Base-by-base conservation (phyloP, 1,139 yeast species). In the Yamadazyma triangularis region DNA sequence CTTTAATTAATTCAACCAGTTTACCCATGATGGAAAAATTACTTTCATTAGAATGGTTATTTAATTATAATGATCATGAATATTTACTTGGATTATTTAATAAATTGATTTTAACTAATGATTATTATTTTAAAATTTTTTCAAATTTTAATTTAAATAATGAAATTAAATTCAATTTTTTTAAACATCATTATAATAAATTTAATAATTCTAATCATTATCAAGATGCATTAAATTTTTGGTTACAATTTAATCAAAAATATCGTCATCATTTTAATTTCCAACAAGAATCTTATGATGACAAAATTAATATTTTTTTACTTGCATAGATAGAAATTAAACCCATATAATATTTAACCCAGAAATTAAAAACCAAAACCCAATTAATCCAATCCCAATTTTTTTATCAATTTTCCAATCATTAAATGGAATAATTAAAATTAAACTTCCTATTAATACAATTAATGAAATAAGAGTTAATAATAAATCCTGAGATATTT, bases 1-100 rank as follows among this genome's bases (percentile, higher is more conserved):
- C 68, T 34, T 31, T 67, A 12, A 25, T 60, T 6, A 34, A 58
- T 25, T 40, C 51, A 10, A 56, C 63, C 10, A 47, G 58, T 13
- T 60, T 68, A 2, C 31, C 60, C 3, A 56, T 59, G n/a, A 42
- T 60, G 11, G 20, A 64, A 51, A 71, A 66, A 43, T 43, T 70
- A 18, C 70, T 9, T 57, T 54, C 30, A 35, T 70, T 20, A 7
- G 76, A 70, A 40, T 47, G 61, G 32, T 36, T 55, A 9, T 35
- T 59, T 4, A 38, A 48, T 28, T 47, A 48, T 10, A 33, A 41
- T 12, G n/a, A 15, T 53, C 12, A 36, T 3, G 13, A 40, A 42
- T 18, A 18, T 9, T 9, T 18, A 7, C 6, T 18, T 18, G 20
- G 20, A 7, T 34, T 59, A 48, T 58, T 15, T 24, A 39, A 26